phyloP scores from a whole-genome alignment of 2,329 filamentous ascomycete genomes.

The Camptophora hylomeconis region DNA sequence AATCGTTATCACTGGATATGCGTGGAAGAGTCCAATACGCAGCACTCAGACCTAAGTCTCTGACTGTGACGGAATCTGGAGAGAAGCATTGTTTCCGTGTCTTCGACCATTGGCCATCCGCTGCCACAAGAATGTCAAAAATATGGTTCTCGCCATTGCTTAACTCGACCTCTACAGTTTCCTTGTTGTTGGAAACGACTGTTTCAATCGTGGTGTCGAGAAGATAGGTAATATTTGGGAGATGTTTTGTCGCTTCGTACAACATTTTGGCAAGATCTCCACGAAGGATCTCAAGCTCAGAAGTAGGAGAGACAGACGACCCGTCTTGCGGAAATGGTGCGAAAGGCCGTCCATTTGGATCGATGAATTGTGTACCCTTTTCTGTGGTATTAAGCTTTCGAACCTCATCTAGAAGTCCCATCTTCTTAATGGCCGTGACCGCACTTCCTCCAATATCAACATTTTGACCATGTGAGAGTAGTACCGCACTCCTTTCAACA shows the following conservation, averaged over 20 bases:
- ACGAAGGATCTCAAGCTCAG: slow-evolving; percentile 49
- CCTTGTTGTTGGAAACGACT: too few species aligned
- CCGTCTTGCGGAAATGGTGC: slow-evolving; percentile 8
- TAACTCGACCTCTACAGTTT: too few species aligned
- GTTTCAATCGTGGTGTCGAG: slow-evolving; percentile 1
- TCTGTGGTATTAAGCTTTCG: slow-evolving; percentile 32
- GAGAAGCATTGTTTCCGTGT: slow-evolving; percentile 14
- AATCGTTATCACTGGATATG: too few species aligned
- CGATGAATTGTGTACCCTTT: slow-evolving; percentile 22
- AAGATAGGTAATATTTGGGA: not conserved
- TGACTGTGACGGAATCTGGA: too few species aligned
- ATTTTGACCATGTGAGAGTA: slow-evolving; percentile 38
- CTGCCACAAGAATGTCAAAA: slow-evolving; percentile 12
- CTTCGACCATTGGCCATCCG: slow-evolving; percentile 12
- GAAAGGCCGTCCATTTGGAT: slow-evolving; percentile 28
- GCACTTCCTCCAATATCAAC: slow-evolving; percentile 42
- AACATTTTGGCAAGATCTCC: slow-evolving; percentile 41
- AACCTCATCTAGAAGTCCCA: slow-evolving; percentile 36
- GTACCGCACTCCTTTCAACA: slow-evolving; percentile 20
- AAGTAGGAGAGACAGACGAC: slow-evolving; percentile 26
- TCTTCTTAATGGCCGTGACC: slow-evolving; percentile 36
- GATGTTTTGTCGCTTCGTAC: slow-evolving; percentile 26
- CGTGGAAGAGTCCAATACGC: too few species aligned
- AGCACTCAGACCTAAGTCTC: too few species aligned
- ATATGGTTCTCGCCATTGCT: too few species aligned